Evolutionary conservation across 1,284 basidiomycete genomes (phyloP).

Genomic region (Rhizoctonia solani): DNA sequence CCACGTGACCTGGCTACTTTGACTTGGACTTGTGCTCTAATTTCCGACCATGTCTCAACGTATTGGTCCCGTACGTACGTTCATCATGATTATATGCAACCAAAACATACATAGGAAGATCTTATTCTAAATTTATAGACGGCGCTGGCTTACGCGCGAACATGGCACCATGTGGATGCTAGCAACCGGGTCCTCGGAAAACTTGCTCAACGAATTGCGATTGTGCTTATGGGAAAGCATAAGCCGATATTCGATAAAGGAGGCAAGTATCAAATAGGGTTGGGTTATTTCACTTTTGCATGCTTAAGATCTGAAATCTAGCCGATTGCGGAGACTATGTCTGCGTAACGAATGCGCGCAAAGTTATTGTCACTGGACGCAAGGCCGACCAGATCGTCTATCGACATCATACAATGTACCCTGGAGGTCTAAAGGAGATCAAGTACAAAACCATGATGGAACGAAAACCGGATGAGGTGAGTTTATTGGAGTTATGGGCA

Average conservation of each 20-base stretch:
- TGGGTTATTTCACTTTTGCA: background rate
- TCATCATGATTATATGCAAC: background rate
- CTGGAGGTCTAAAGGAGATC: slow-evolving; percentile 91
- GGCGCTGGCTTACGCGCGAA: slow-evolving; percentile 86
- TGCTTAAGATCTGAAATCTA: slow-evolving; percentile 44
- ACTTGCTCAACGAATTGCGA: slow-evolving; percentile 90
- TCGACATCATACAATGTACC: slow-evolving; percentile 89
- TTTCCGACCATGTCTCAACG: slow-evolving; percentile 18
- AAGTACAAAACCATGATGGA: slow-evolving; percentile 81
- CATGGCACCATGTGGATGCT: slow-evolving; percentile 96
- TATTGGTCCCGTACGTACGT: slow-evolving; percentile 19
- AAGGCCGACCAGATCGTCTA: slow-evolving; percentile 90
- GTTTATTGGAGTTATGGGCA: slow-evolving; percentile 43
- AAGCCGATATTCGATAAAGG: slow-evolving; percentile 96
- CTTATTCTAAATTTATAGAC: slow-evolving; percentile 60
- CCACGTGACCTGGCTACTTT: background rate
- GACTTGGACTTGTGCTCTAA: background rate
- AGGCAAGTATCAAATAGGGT: slow-evolving; percentile 66
- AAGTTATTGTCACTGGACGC: slow-evolving; percentile 86
- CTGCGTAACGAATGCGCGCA: slow-evolving; percentile 87
- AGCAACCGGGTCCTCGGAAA: slow-evolving; percentile 89
- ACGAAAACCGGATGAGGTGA: slow-evolving; percentile 88
- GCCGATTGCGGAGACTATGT: slow-evolving; percentile 98
- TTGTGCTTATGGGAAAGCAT: slow-evolving; percentile 98
- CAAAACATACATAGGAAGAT: background rate